phyloP scores from a whole-genome alignment of 2,329 filamentous ascomycete genomes.

The Xylaria arbuscula region DNA sequence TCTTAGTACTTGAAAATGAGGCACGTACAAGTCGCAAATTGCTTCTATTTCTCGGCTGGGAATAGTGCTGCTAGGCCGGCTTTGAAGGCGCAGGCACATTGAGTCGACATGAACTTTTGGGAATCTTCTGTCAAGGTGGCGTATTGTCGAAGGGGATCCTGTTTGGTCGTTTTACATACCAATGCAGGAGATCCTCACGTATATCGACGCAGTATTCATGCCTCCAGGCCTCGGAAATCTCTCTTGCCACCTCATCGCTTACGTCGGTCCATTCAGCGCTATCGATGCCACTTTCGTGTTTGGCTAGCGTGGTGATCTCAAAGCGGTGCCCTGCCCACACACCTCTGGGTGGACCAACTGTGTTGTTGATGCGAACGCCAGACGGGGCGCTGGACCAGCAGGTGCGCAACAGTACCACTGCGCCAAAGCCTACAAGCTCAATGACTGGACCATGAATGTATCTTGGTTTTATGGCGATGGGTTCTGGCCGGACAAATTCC shows the following conservation, averaged over 20 bases:
- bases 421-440: constrained; percentile 12
- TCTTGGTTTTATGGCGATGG: background rate
- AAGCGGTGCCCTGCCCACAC: constrained; percentile 28
- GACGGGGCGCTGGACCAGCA: constrained; percentile 18
- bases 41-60: background rate
- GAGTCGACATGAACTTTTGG: constrained; percentile 1
- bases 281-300: background rate
- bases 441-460: background rate
- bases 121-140: constrained; percentile 4
- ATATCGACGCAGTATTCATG: constrained; percentile 1
- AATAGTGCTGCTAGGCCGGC: background rate
- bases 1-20: background rate
- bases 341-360: background rate
- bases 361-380: constrained; percentile 38
- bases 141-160: background rate
- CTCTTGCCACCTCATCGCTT: constrained; percentile 50
- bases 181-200: background rate
- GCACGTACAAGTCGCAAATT: background rate
- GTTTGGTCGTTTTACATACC: constrained; percentile 5
- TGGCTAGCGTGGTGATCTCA: constrained; percentile 24
- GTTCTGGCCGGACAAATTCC: constrained; percentile 2
- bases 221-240: constrained; percentile 12
- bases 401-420: constrained; percentile 16
- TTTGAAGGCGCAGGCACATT: background rate
- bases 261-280: constrained; percentile 38